phyloP scores from a whole-genome alignment of 139 green algal species.

The Chlamydomonas urium region DNA sequence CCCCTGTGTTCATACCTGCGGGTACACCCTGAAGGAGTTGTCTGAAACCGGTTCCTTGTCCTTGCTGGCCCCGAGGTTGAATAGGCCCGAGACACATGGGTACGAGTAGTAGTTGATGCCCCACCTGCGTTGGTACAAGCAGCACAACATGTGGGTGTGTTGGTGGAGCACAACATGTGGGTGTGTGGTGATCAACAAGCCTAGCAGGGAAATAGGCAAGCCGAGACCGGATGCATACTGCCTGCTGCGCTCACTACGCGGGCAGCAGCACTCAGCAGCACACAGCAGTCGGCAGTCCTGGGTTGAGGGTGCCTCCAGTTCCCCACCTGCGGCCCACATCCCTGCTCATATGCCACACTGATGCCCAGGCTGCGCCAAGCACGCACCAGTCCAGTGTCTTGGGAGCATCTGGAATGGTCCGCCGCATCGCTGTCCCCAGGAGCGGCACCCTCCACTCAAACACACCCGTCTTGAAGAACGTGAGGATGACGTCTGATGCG shows the following conservation, averaged over 20 bases:
- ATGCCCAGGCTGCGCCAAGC: no score
- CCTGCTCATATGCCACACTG: no score
- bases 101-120: slow-evolving; percentile 20
- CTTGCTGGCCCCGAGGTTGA: slow-evolving; percentile 23
- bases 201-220: no score
- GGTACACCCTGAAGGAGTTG: slow-evolving; percentile 57
- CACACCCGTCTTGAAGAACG: slow-evolving; percentile 24
- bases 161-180: background rate
- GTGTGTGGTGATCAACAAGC: no score
- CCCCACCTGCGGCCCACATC: no score
- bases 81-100: slow-evolving; percentile 9
- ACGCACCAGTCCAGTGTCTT: slow-evolving; percentile 11
- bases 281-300: no score
- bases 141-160: slow-evolving; percentile 4
- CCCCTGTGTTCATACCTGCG: slow-evolving; percentile 29
- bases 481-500: slow-evolving; percentile 8
- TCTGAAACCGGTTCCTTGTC: slow-evolving; percentile 59
- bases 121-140: slow-evolving; percentile 15
- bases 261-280: no score
- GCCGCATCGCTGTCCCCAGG: background rate
- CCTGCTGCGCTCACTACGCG: no score
- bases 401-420: background rate
- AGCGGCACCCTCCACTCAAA: slow-evolving; percentile 27
- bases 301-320: no score
- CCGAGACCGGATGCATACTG: no score